phyloP scores from a whole-genome alignment of 2,329 filamentous ascomycete genomes.

The Botryotinia convoluta region DNA sequence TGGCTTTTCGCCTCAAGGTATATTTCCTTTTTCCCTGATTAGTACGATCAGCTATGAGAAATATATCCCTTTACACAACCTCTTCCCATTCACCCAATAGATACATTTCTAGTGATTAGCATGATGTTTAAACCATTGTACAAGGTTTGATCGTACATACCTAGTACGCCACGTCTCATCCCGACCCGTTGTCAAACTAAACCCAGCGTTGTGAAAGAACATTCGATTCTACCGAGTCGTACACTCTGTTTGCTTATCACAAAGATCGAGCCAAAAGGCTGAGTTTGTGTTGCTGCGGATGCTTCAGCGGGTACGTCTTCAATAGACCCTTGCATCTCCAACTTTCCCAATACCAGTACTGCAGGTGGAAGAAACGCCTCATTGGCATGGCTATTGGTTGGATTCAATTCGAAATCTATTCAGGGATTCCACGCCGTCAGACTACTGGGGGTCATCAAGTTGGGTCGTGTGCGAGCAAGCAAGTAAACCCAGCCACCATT shows the following conservation, averaged over 20 bases:
- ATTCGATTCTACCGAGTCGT: conserved; percentile 28
- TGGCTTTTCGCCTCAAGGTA: neutral
- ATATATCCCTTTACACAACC: neutral
- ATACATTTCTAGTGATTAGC: neutral
- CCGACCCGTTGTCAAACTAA: conserved; percentile 19
- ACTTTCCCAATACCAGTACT: neutral
- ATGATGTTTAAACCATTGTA: conserved; percentile 5
- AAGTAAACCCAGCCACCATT: conserved; percentile 16
- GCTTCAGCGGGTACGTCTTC: conserved; percentile 16
- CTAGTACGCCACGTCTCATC: conserved; percentile 7
- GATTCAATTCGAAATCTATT: conserved; percentile 7
- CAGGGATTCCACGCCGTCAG: conserved; percentile 14
- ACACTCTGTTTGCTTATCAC: conserved; percentile 30
- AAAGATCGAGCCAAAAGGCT: conserved; percentile 17
- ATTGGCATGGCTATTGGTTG: conserved; percentile 8
- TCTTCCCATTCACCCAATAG: neutral
- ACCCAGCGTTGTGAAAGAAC: conserved; percentile 18
- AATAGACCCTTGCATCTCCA: conserved; percentile 10
- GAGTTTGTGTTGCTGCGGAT: conserved; percentile 30
- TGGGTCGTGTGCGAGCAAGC: conserved; percentile 15
- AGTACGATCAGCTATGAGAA: neutral
- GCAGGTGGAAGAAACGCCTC: conserved; percentile 14
- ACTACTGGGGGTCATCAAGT: conserved; percentile 15
- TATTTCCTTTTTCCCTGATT: neutral
- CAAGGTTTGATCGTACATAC: conserved; percentile 18